A percentile compares a stretch with the other conserved stretches of the same genome.
Conservation (phyloP, 148 eudicot genomes). For the Chenopodium berlandieri region DNA sequence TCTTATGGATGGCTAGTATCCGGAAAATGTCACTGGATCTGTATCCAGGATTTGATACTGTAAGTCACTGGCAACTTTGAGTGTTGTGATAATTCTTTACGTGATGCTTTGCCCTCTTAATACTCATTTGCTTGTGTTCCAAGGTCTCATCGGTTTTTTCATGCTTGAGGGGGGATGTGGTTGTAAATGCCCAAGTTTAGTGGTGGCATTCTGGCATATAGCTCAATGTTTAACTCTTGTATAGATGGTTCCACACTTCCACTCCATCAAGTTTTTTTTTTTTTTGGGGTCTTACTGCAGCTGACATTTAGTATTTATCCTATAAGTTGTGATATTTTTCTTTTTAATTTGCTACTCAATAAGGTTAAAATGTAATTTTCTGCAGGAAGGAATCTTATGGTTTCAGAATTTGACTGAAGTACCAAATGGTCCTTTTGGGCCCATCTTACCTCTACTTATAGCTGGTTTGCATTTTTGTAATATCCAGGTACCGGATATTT, state of each 20-base stretch:
- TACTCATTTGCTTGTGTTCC: not conserved
- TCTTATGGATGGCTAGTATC: conserved; percentile 66
- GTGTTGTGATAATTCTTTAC: not conserved
- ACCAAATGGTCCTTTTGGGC: conserved; percentile 63
- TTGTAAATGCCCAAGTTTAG: not conserved
- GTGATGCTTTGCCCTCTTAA: not conserved
- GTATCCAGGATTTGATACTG: conserved; percentile 84
- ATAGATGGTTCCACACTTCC: not conserved
- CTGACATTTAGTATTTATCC: not conserved
- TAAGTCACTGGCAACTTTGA: conserved; percentile 39
- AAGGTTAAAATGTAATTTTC: conserved; percentile 7
- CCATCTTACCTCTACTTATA: conserved; percentile 60
- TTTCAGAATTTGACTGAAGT: conserved; percentile 78
- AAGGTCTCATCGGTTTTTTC: not conserved
- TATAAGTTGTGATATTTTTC: not conserved
- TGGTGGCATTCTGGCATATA: not conserved
- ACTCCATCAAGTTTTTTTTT: not conserved
- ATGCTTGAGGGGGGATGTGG: not conserved
- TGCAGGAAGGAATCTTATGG: conserved; percentile 92
- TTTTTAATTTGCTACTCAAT: not conserved
- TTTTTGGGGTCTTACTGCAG: not conserved
- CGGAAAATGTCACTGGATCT: conserved; percentile 78
- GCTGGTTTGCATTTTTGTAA: conserved; percentile 76
- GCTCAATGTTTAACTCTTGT: not conserved
- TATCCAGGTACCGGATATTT: conserved; percentile 53